Base-by-base conservation (phyloP, 768 basidiomycete species). In the Mrakia frigida region DNA sequence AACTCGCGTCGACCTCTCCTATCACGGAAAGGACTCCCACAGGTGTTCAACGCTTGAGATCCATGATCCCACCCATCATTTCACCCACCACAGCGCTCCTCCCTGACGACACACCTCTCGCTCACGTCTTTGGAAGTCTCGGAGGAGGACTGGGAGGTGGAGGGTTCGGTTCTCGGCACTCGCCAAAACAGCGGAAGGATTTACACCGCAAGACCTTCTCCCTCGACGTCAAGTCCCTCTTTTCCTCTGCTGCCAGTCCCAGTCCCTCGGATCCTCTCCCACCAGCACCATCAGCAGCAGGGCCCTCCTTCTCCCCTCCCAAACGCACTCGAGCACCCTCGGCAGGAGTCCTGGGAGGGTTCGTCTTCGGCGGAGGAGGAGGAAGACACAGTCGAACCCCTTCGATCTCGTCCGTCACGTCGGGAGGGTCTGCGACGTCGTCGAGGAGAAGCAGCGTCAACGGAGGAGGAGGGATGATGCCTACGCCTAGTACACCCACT, bases 221-320 rank as follows among this genome's bases (percentile, higher is more conserved):
- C 18, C 65, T 68, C 21, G 65, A 68, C 65, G 65, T 68, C 65
- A 68, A 68, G 52, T 56, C 50, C 41, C 50, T 70, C 43, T 21
- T 70, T 31, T 31, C 28, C 50, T 46, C 69, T 5, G 35, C 46
- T 11, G 3, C 39, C 13, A 25, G 23, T 11, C 1, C 50, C 31
- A 25, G 6, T 6, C 65, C 21, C 1, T 31, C 28, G 65, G 65
- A 31, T 37, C 46, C 31, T 53, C 16, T n/a, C 9, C n/a, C 18
- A n/a, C 23, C 52, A n/a, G n/a, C n/a, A 28, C 25, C 43, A 46
- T 9, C 0, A 69, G 25, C 41, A 18, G n/a, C 23, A 25, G 28
- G 39, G 13, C 68, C 39, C 16, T 37, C 41, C 46, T 70, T 70
- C 28, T 23, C 13, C 43, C 28, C 70, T 9, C 16, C 70, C 13